Percentiles rank a stretch among this genome's conserved stretches.
Conservation (phyloP, 805 yeast genomes). For the Myxozyma monticola region DNA sequence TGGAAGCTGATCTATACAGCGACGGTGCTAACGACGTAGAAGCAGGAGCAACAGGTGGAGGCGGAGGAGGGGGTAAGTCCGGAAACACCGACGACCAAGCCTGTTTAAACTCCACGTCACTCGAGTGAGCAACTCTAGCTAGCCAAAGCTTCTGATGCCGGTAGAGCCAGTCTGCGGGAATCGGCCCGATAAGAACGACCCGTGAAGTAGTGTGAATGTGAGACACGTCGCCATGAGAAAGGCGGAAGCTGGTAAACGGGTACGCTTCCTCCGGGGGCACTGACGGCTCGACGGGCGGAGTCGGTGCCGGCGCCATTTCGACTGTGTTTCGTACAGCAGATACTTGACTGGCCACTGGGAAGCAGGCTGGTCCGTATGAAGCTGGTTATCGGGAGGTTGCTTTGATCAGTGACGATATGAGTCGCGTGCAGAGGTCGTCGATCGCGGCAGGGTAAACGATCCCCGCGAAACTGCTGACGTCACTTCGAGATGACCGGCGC, state of each 20-base stretch:
- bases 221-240: conserved; percentile 52
- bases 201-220: conserved; percentile 53
- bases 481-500: no score
- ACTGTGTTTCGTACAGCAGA: no score
- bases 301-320: no score
- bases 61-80: conserved; percentile 17
- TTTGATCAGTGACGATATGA: no score
- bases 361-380: no score
- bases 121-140: conserved; percentile 21
- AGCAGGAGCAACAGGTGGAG: conserved; percentile 2
- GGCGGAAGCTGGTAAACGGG: conserved; percentile 63
- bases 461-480: no score
- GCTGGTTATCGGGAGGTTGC: no score
- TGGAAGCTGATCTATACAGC: not conserved
- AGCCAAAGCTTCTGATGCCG: conserved; percentile 33
- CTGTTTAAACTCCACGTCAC: conserved; percentile 21
- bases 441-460: no score
- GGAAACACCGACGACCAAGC: conserved; percentile 30
- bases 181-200: conserved; percentile 54
- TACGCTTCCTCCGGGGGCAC: not conserved
- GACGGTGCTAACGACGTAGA: not conserved
- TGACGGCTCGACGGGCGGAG: no score
- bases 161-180: conserved; percentile 60
- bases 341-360: no score
- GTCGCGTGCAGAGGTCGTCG: no score